A percentile compares a stretch with the other conserved stretches of the same genome.
phyloP scores from a whole-genome alignment of 257 asterid species.

The Solanum arcanum region DNA sequence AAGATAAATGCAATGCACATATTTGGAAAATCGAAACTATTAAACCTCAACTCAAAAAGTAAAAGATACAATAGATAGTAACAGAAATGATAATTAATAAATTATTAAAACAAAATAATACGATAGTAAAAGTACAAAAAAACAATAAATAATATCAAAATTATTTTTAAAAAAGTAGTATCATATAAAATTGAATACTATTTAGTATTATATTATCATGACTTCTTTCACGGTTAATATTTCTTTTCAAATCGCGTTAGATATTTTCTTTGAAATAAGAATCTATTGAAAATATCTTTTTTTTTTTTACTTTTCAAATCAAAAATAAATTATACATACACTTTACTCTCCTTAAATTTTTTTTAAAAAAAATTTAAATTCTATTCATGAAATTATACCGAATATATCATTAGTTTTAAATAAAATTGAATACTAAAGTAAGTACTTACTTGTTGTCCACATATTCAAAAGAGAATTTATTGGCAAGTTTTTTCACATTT shows the following conservation, averaged over 20 bases:
- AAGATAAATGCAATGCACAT: not conserved
- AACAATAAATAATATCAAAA: too few species aligned
- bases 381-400: rapidly evolving
- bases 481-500: not conserved
- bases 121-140: not conserved
- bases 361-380: rapidly evolving
- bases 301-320: too few species aligned
- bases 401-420: too few species aligned
- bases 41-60: not conserved
- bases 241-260: too few species aligned
- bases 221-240: rapidly evolving
- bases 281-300: too few species aligned
- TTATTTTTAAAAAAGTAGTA: not conserved
- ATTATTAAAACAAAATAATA: too few species aligned
- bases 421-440: not conserved
- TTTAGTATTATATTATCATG: not conserved
- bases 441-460: not conserved
- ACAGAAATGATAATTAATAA: too few species aligned
- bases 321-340: too few species aligned
- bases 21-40: not conserved
- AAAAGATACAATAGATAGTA: not conserved
- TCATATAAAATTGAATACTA: not conserved
- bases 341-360: not conserved
- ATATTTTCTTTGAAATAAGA: too few species aligned
- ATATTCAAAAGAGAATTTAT: not conserved